These are phyloP conservation scores for Globisporangium nodosum DNA, from an alignment of 352 stramenopile genomes.

Conservation along the genomic window DNA sequence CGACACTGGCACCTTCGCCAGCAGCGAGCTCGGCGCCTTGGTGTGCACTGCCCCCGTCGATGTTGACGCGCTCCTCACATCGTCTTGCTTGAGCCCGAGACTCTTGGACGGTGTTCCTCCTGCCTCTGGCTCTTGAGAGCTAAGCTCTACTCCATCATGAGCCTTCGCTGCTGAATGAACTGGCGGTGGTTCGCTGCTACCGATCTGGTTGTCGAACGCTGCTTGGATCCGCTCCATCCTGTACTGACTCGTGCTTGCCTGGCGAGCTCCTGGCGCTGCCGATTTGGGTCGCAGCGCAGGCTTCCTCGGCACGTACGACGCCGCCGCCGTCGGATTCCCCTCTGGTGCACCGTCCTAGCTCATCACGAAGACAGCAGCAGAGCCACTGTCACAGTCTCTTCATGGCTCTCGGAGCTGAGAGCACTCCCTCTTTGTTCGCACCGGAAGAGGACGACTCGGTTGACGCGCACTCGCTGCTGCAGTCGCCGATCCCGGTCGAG, in stretches of 20 bases:
- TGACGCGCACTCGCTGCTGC: background rate
- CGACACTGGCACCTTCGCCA: conserved; percentile 4
- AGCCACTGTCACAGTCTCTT: background rate
- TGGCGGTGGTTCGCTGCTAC: background rate
- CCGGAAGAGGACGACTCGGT: background rate
- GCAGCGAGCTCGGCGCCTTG: background rate
- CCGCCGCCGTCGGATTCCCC: no score
- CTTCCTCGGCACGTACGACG: conserved; percentile 10
- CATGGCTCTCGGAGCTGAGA: no score
- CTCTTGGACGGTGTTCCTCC: background rate
- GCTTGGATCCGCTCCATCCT: conserved; percentile 29
- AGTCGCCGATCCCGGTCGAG: conserved; percentile 26
- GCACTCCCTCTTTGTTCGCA: background rate
- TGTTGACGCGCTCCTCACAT: conserved; percentile 1
- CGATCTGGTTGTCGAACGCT: conserved; percentile 12
- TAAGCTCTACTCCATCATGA: background rate
- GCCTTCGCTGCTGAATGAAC: background rate
- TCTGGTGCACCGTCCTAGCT: background rate
- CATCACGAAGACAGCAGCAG: background rate
- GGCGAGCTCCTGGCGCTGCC: conserved; percentile 10
- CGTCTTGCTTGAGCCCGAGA: conserved; percentile 8
- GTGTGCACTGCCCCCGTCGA: background rate
- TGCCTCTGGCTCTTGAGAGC: background rate
- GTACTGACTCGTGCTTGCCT: conserved; percentile 25
- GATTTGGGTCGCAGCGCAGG: conserved; percentile 39